Conservation (phyloP, 306 rosid genomes). For the Amphicarpaea edgeworthii region DNA sequence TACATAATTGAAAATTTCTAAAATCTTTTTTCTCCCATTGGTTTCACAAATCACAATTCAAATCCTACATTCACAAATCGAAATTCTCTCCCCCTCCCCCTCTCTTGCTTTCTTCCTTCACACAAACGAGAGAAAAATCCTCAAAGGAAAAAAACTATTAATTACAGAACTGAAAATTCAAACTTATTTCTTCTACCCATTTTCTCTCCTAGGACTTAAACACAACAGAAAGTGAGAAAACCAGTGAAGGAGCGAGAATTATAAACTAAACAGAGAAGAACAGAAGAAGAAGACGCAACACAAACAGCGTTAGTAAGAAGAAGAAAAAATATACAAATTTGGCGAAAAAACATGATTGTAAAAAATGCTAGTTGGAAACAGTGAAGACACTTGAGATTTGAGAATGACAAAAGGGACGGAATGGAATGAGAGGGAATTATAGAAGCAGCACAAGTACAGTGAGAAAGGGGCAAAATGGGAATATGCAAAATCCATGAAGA, state of each 20-base stretch:
- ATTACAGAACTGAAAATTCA: background rate
- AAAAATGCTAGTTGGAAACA: conserved; percentile 28
- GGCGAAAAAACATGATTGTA: background rate
- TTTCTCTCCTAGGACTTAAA: conserved; percentile 1
- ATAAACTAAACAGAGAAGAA: background rate
- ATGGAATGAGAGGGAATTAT: conserved; percentile 1
- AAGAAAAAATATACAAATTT: background rate
- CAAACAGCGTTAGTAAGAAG: background rate
- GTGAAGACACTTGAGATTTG: conserved; percentile 8
- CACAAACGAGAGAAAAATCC: conserved; percentile 14
- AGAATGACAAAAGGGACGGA: conserved; percentile 22
- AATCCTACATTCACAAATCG: too few relatives aligned
- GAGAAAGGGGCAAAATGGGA: conserved; percentile 42
- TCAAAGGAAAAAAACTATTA: background rate
- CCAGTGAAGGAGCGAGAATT: background rate
- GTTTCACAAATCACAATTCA: background rate
- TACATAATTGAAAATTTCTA: background rate
- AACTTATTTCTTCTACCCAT: background rate
- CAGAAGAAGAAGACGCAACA: background rate
- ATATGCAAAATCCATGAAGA: background rate
- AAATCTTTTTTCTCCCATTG: too few relatives aligned
- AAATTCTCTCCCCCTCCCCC: background rate
- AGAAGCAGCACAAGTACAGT: conserved; percentile 13
- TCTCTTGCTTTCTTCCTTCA: background rate
- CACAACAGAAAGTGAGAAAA: conserved; percentile 36